Base-by-base conservation (phyloP, 352 stramenopile genomes). In the Pythium brassicae region DNA sequence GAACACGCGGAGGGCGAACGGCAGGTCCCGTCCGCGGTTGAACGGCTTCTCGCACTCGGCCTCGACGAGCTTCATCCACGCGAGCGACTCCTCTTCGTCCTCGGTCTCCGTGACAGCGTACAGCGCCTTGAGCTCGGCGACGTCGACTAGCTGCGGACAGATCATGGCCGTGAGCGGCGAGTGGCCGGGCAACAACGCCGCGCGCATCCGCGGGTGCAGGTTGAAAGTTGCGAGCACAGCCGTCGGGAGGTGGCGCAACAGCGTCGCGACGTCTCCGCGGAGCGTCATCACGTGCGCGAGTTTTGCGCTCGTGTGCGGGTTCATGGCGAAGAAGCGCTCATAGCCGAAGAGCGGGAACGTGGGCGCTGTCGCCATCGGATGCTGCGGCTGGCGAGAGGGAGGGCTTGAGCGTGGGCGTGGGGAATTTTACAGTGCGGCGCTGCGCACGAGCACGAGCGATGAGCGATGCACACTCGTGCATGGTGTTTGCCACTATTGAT, bases 251-350 rank as follows among this genome's bases (percentile, higher is more conserved):
- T 69, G 55, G 19, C 58, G 45, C 25, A 78, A 20, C 6, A 87
- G 57, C 23, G 59, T 59, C 3, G 63, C 15, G 12, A 80, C 64
- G 46, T 81, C 71, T 15, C 77, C 77, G 20, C 66, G 72, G 12
- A 87, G 27, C 7, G 69, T 83, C 29, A 79, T 62, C 17, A 84
- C 65, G 50, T 84, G 74, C 15, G 75, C 74, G 3, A 87, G 60
- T 23, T 72, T 82, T 47, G 69, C 61, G 51, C 72, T 79, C 25
- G 66, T 61, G 26, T 25, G 35, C 15, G 70, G 66, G 20, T 81
- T 58, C 77, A 87, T 87, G 17, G 77, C 70, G 54, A 80, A 85
- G 66, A 87, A 87, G 42, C 77, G 72, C 65, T 87, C 77, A 45
- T 87, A 87, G 49, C 77, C 74, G 35, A 82, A 74, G 4, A 87